Conservation (phyloP, 768 basidiomycete genomes). For the Phanerochaete carnosa region DNA sequence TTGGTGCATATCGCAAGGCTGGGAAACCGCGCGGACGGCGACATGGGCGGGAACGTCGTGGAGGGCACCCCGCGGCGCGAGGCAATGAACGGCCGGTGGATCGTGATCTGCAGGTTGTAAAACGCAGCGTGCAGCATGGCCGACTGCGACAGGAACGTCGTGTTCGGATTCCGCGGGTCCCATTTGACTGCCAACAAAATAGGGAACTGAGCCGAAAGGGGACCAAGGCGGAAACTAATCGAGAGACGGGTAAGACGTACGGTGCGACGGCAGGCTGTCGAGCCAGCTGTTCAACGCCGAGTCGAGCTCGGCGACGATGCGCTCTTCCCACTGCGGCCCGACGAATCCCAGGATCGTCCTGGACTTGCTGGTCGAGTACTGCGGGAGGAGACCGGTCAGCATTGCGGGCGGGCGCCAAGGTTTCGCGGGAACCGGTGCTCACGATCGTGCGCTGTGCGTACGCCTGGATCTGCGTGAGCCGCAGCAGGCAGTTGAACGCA, state of each 20-base stretch:
- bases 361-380: conserved; percentile 46
- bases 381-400: neutral
- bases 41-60: conserved; percentile 32
- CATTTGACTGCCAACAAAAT: conserved; percentile 18
- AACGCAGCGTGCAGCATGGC: conserved; percentile 38
- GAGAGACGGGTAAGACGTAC: conserved; percentile 26
- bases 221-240: neutral
- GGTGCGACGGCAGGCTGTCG: conserved; percentile 52
- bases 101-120: conserved; percentile 57
- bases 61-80: conserved; percentile 48
- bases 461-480: conserved; percentile 60
- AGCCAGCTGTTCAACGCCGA: conserved; percentile 61
- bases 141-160: conserved; percentile 30
- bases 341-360: conserved; percentile 33
- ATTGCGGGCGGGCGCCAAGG: no score
- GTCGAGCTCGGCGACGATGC: conserved; percentile 58
- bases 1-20: conserved; percentile 84
- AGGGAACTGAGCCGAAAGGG: neutral
- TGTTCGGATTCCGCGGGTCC: conserved; percentile 18
- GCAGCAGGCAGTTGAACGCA: conserved; percentile 58
- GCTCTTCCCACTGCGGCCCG: conserved; percentile 40
- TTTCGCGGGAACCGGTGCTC: conserved; percentile 20
- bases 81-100: conserved; percentile 80
- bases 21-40: conserved; percentile 21
- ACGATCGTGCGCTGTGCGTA: conserved; percentile 66